Evolutionary conservation across 2,329 filamentous ascomycete genomes (phyloP).

Genomic region (Graphilbum sp.): DNA sequence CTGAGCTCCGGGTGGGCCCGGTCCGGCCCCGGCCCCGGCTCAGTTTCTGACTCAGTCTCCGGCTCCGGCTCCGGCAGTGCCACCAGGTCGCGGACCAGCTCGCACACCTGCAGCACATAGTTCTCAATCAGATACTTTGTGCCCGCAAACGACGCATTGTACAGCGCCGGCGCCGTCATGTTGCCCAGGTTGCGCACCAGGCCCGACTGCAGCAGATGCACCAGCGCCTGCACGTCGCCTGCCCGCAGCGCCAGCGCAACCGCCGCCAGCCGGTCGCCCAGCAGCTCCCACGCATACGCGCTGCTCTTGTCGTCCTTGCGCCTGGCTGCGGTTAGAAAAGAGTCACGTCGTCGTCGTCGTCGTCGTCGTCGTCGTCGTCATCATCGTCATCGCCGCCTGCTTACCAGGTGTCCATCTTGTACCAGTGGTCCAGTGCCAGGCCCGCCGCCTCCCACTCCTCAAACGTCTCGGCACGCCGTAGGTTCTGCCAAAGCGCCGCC

Average conservation of each 20-base stretch:
- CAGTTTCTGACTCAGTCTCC: conserved; percentile 6
- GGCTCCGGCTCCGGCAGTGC: conserved; percentile 34
- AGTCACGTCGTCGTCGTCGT: no score
- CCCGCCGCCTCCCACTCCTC: conserved; percentile 83
- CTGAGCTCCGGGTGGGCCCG: conserved; percentile 1
- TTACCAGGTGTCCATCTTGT: conserved; percentile 56
- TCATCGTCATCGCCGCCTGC: background rate
- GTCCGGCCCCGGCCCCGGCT: no score
- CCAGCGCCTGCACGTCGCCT: conserved; percentile 56
- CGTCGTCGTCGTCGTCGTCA: background rate
- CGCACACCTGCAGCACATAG: conserved; percentile 72
- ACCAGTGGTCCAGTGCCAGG: conserved; percentile 61
- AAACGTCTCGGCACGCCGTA: conserved; percentile 52
- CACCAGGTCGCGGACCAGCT: conserved; percentile 63
- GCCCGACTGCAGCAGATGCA: conserved; percentile 66
- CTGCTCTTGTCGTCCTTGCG: conserved; percentile 66
- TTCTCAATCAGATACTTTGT: conserved; percentile 86
- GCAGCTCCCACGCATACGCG: conserved; percentile 75
- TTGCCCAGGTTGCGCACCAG: conserved; percentile 79
- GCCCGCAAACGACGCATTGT: conserved; percentile 71
- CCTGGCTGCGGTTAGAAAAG: conserved; percentile 26
- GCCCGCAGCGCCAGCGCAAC: conserved; percentile 7
- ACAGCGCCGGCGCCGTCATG: conserved; percentile 66
- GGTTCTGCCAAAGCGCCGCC: conserved; percentile 37
- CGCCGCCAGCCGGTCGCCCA: conserved; percentile 48